A percentile compares a stretch with the other conserved stretches of the same genome.
These are phyloP conservation scores for Ramalina peruviana DNA, from an alignment of 495 filamentous ascomycete genomes.

Conservation along the genomic window DNA sequence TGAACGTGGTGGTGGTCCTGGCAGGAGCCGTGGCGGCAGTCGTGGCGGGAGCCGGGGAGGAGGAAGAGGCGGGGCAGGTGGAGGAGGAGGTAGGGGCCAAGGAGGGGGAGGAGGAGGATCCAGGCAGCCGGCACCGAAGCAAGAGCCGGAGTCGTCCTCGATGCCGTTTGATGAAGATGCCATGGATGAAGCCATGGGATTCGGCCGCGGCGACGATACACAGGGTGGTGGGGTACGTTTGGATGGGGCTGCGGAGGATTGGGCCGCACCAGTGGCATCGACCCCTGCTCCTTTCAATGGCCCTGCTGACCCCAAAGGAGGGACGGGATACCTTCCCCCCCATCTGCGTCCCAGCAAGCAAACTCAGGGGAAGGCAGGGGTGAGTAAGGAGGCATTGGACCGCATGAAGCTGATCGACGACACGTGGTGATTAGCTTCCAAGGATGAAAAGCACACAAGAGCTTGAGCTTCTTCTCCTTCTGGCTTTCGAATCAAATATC, in stretches of 20 bases:
- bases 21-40: too few relatives aligned
- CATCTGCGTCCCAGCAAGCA: neutral
- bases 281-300: neutral
- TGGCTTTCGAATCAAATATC: too few relatives aligned
- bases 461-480: too few relatives aligned
- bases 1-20: neutral
- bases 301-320: neutral
- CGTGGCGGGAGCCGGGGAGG: neutral
- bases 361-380: neutral
- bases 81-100: neutral
- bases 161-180: conserved; percentile 3
- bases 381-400: neutral
- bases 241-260: neutral
- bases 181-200: conserved; percentile 1
- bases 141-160: neutral
- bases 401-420: too few relatives aligned
- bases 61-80: too few relatives aligned
- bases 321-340: neutral
- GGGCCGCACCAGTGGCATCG: neutral
- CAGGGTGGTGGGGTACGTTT: neutral
- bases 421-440: too few relatives aligned
- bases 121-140: neutral
- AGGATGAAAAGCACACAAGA: too few relatives aligned
- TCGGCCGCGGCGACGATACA: neutral
- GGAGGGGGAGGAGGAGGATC: neutral